Evolutionary conservation across 768 basidiomycete genomes (phyloP).

Genomic region (Boletellus emodensis): DNA sequence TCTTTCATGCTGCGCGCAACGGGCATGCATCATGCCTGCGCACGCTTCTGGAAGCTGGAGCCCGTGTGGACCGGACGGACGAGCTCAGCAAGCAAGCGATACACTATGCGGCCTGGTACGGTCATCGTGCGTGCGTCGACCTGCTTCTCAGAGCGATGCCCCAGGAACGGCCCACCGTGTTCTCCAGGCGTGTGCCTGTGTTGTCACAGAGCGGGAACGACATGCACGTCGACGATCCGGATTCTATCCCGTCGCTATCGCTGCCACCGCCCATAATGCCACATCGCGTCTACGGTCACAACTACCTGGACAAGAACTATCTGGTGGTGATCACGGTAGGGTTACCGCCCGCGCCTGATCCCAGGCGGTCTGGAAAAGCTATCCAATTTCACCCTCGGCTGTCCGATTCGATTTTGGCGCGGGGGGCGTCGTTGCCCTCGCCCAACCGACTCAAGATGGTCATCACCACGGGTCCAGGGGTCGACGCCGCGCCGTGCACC

Average conservation of each 20-base stretch:
- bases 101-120: slow-evolving; percentile 97
- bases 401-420: slow-evolving; percentile 62
- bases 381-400: slow-evolving; percentile 74
- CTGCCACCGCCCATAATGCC: slow-evolving; percentile 98
- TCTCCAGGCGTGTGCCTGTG: slow-evolving; percentile 16
- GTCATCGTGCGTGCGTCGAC: slow-evolving; percentile 66
- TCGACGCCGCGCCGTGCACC: slow-evolving; percentile 84
- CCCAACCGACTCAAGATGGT: slow-evolving; percentile 87
- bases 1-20: slow-evolving; percentile 91
- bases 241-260: slow-evolving; percentile 90
- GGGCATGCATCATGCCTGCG: slow-evolving; percentile 72
- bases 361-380: slow-evolving; percentile 37
- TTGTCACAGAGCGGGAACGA: slow-evolving; percentile 28
- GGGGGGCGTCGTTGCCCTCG: slow-evolving; percentile 63
- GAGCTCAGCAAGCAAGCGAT: slow-evolving; percentile 82
- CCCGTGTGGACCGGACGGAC: slow-evolving; percentile 71
- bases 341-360: slow-evolving; percentile 35
- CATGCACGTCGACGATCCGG: slow-evolving; percentile 63
- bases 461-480: slow-evolving; percentile 83
- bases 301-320: slow-evolving; percentile 82
- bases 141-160: slow-evolving; percentile 47
- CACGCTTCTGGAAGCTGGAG: slow-evolving; percentile 76
- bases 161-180: slow-evolving; percentile 12
- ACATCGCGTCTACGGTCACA: slow-evolving; percentile 95
- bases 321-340: slow-evolving; percentile 87